Evolutionary conservation across 352 stramenopile species (phyloP), one percentile per base, ranked within the genome.

Genomic region (Phytopythium vexans): DNA sequence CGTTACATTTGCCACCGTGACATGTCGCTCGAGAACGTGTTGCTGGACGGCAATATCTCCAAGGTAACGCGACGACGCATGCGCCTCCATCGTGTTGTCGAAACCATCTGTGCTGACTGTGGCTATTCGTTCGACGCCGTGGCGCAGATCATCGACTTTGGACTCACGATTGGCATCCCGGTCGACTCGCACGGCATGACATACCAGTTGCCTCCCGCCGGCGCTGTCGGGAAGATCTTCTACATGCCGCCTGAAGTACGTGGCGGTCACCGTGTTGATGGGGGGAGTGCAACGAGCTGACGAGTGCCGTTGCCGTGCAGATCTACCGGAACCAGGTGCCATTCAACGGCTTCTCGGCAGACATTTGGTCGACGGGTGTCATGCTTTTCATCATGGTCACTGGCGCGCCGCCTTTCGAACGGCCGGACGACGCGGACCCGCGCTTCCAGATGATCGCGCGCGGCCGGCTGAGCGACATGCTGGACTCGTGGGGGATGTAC

Each of bases 381-480:
- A 96, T 98, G 70, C 64, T 98, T 34, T 98, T 97, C 74, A 97
- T 98, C 68, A 96, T 98, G 84, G 69, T 98, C 38, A 96, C 92
- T 1, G 92, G 90, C 14, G 88, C 92, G 21, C 92, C 92, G 39
- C 93, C 93, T 32, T 98, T 97, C 48, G 86, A 96, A 53, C 80
- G 83, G 3, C 82, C 84, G 12, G 78, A 92, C 49, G 77, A 92
- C 48, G 81, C 76, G 2, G 84, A 94, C 43, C 74, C 83, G 52
- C 82, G 80, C 21, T 92, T 92, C 65, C 77, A 92, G 58, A 94
- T 94, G 83, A 90, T 94, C 52, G 77, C 83, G 16, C 68, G 77
- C 31, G 83, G 83, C 16, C 73, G 82, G 41, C 65, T 94, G 71
- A 76, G 70, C 62, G 83, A 94, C 38, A 94, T 94, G 83, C 75